Conservation (phyloP, 2,329 filamentous ascomycete genomes). For the Cercospora sojina region DNA sequence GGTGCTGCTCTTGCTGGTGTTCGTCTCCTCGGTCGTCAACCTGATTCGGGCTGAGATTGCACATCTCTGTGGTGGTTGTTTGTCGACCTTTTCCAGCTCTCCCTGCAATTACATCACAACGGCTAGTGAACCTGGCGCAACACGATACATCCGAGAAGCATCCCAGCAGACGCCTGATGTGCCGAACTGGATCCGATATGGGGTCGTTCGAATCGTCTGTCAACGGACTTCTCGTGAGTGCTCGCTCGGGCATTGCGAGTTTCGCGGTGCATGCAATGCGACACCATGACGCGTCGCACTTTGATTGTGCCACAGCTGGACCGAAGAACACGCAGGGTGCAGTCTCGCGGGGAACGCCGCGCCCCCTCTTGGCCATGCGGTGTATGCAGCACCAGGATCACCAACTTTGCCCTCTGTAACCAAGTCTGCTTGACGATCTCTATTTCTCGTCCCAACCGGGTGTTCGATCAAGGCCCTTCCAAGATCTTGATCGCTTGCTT, state of each 20-base stretch:
- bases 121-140: not conserved
- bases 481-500: constrained; percentile 4
- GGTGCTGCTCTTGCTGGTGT: constrained; percentile 38
- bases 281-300: not conserved
- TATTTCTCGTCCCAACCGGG: not conserved
- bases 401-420: not conserved
- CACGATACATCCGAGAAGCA: not conserved
- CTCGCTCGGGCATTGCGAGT: not conserved
- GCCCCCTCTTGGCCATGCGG: not conserved
- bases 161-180: not conserved
- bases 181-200: not conserved
- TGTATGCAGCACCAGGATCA: not conserved
- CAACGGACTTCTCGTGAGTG: not conserved
- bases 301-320: not conserved
- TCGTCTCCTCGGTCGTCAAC: constrained; percentile 26
- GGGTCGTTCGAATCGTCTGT: not conserved
- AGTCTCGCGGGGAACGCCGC: not conserved
- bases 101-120: not conserved
- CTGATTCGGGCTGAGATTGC: constrained; percentile 1
- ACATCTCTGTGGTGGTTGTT: not conserved
- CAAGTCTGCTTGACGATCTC: not conserved
- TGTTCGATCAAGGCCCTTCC: not conserved
- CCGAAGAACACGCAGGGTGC: not conserved
- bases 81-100: not conserved
- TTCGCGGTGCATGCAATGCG: not conserved